These are phyloP conservation scores for Anthracocystis walkeri DNA, from an alignment of 1,284 basidiomycete species.

Conservation along the genomic window DNA sequence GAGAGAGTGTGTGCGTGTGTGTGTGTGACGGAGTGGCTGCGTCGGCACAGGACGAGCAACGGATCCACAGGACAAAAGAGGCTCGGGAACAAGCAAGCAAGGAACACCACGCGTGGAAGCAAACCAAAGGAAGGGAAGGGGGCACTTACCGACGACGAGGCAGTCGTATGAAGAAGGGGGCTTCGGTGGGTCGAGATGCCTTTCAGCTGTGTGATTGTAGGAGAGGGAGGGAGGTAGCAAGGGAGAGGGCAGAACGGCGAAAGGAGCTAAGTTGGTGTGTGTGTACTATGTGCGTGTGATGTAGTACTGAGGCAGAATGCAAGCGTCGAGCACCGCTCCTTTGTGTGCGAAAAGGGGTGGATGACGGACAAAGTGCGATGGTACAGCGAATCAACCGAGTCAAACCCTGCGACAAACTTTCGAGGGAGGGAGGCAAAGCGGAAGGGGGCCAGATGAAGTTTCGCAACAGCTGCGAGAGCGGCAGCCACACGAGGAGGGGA, in stretches of 20 bases:
- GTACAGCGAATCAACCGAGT: slow-evolving; percentile 21
- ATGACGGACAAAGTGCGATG: slow-evolving; percentile 37
- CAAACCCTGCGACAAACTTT: slow-evolving; percentile 4
- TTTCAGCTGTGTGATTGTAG: slow-evolving; percentile 35
- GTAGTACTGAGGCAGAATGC: slow-evolving; percentile 47
- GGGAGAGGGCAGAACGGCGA: slow-evolving; percentile 7
- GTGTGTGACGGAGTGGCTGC: slow-evolving; percentile 17
- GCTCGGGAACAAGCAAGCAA: slow-evolving; percentile 11
- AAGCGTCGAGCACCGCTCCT: slow-evolving; percentile 29
- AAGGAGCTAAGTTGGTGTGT: slow-evolving; percentile 22
- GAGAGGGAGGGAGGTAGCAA: slow-evolving; percentile 5
- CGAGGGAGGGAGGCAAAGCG: no score
- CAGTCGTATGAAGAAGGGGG: slow-evolving; percentile 18
- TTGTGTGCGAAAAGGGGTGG: slow-evolving; percentile 12
- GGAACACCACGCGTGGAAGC: neutral
- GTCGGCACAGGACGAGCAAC: slow-evolving; percentile 15
- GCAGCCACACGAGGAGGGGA: slow-evolving; percentile 9
- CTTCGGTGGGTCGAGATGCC: slow-evolving; percentile 40
- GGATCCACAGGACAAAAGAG: neutral
- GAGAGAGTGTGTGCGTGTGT: no score
- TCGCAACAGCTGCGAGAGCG: slow-evolving; percentile 9
- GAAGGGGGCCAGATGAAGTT: slow-evolving; percentile 37
- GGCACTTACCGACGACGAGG: slow-evolving; percentile 36
- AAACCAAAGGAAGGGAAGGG: no score
- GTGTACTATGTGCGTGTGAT: slow-evolving; percentile 21